phyloP scores from a whole-genome alignment of 2,329 filamentous ascomycete genomes.

The Curvularia sp. region DNA sequence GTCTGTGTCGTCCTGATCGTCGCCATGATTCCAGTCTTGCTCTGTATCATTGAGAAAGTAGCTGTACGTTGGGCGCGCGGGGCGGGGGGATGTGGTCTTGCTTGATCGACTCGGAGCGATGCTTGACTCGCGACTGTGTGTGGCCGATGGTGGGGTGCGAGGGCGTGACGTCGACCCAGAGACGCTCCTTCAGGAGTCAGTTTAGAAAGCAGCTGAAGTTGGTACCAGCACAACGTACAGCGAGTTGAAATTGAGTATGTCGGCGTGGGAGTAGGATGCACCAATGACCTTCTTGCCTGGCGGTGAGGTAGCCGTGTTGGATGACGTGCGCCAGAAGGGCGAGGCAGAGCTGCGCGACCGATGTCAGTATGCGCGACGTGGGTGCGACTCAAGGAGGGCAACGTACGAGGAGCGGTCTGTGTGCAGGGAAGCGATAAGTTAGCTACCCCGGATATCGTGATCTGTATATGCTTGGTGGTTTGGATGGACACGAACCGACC shows the following conservation, averaged over 20 bases:
- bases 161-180: slow-evolving; percentile 71
- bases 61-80: slow-evolving; percentile 75
- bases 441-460: slow-evolving; percentile 46
- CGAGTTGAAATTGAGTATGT: slow-evolving; percentile 87
- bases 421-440: slow-evolving; percentile 39
- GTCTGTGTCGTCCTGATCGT: slow-evolving; percentile 66
- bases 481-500: slow-evolving; percentile 77
- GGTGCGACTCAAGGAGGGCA: not conserved
- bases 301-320: slow-evolving; percentile 55
- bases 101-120: slow-evolving; percentile 63
- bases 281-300: slow-evolving; percentile 78
- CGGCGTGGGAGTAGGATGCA: slow-evolving; percentile 94
- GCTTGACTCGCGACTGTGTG: slow-evolving; percentile 65
- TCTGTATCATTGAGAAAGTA: slow-evolving; percentile 82
- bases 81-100: slow-evolving; percentile 64
- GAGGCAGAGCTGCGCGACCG: slow-evolving; percentile 72
- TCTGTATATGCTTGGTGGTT: slow-evolving; percentile 30
- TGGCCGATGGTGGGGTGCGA: slow-evolving; percentile 72
- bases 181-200: slow-evolving; percentile 60
- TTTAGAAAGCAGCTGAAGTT: not conserved
- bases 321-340: slow-evolving; percentile 80
- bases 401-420: slow-evolving; percentile 51
- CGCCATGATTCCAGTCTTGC: slow-evolving; percentile 80
- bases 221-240: slow-evolving; percentile 62
- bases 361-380: slow-evolving; percentile 14